Conservation (phyloP, 1,284 basidiomycete species). For the Cutaneotrichosporon cavernicola region DNA sequence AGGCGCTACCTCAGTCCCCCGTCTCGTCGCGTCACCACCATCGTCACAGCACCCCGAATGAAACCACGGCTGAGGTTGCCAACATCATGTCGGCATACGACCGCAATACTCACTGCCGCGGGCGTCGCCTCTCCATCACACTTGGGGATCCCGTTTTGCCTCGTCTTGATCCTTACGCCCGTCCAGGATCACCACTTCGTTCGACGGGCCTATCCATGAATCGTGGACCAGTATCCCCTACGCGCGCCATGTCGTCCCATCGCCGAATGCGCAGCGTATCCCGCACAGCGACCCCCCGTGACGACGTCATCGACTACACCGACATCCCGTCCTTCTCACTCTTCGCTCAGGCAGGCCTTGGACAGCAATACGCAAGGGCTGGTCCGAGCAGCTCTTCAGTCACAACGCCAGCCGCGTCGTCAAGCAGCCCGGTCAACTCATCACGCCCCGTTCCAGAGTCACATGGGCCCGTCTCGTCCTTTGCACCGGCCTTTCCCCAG, state of each 20-base stretch:
- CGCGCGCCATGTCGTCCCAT: neutral
- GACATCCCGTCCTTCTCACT: neutral
- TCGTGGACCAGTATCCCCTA: neutral
- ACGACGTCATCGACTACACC: neutral
- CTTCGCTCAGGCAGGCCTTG: neutral
- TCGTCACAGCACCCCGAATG: too few relatives aligned
- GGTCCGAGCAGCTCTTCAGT: neutral
- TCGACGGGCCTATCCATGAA: neutral
- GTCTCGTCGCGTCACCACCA: too few relatives aligned
- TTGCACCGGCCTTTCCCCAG: constrained; percentile 1
- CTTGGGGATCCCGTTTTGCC: neutral
- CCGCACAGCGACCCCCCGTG: neutral
- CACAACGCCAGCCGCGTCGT: neutral
- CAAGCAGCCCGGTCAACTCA: neutral
- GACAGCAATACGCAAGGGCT: too few relatives aligned
- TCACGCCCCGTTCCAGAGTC: neutral
- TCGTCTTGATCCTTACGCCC: neutral
- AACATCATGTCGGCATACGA: neutral
- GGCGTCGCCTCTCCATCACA: neutral
- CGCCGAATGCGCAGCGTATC: neutral
- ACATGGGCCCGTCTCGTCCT: neutral
- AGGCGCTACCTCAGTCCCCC: neutral
- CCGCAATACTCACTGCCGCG: neutral
- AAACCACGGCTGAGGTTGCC: neutral
- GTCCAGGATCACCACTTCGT: neutral